Evolutionary conservation across 495 filamentous ascomycete species (phyloP).

Genomic region (Cladorrhinum samala): DNA sequence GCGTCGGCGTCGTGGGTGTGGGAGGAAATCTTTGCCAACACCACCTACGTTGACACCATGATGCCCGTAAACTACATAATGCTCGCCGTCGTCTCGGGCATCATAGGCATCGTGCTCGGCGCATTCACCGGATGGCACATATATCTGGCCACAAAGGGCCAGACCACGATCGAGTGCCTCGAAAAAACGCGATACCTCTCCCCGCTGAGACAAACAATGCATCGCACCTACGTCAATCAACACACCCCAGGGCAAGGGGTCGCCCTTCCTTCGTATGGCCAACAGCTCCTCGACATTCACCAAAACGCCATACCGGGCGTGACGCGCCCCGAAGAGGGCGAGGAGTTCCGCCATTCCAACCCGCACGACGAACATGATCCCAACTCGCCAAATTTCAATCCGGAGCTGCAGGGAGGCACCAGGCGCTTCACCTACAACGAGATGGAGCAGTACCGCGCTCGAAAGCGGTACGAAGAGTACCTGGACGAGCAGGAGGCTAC

Average conservation of each 20-base stretch:
- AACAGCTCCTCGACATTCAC: conserved; percentile 74
- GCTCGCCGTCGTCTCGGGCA: conserved; percentile 76
- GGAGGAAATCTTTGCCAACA: conserved; percentile 65
- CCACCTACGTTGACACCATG: conserved; percentile 54
- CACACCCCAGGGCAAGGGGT: conserved; percentile 40
- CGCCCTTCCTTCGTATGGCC: conserved; percentile 58
- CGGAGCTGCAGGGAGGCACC: conserved; percentile 43
- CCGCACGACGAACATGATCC: no score
- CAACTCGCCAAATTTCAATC: conserved; percentile 4
- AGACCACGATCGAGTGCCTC: conserved; percentile 91
- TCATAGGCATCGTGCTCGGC: conserved; percentile 80
- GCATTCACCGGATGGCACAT: conserved; percentile 95
- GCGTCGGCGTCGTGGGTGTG: conserved; percentile 73
- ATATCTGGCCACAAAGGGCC: conserved; percentile 64
- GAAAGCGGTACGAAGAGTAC: conserved; percentile 78
- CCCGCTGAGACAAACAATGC: conserved; percentile 63
- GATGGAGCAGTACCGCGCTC: conserved; percentile 59
- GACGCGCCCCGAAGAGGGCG: conserved; percentile 74
- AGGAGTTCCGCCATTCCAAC: conserved; percentile 46
- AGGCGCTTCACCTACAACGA: conserved; percentile 58
- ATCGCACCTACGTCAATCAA: conserved; percentile 52
- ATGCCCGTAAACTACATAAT: conserved; percentile 89
- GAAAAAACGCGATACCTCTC: conserved; percentile 91
- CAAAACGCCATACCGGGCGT: conserved; percentile 77
- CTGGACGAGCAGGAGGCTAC: conserved; percentile 80